These are phyloP conservation scores for Phaffomyces antillensis DNA, from an alignment of 805 yeast species.

Conservation along the genomic window DNA sequence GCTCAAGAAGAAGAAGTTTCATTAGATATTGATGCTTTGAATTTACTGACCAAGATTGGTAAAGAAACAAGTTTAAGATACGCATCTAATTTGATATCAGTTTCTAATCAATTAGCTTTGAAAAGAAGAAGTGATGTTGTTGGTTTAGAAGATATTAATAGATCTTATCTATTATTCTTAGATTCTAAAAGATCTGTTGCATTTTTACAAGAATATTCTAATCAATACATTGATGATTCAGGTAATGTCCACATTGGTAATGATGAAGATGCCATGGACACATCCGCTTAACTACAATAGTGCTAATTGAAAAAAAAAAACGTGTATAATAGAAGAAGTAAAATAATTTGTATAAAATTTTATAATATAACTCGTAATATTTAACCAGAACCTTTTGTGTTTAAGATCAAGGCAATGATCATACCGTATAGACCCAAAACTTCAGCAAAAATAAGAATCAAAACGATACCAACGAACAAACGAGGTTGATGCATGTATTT, in stretches of 20 bases:
- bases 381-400: slow-evolving; percentile 75
- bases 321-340: not conserved
- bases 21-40: slow-evolving; percentile 73
- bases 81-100: slow-evolving; percentile 85
- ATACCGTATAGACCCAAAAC: slow-evolving; percentile 88
- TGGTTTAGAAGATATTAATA: slow-evolving; percentile 76
- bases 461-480: slow-evolving; percentile 82
- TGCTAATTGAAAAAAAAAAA: too few species aligned
- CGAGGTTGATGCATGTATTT: slow-evolving; percentile 84
- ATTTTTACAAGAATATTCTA: slow-evolving; percentile 62
- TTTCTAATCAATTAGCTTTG: slow-evolving; percentile 77
- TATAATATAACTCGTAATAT: not conserved
- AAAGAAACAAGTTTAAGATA: slow-evolving; percentile 86
- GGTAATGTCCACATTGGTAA: slow-evolving; percentile 61
- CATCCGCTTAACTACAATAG: slow-evolving; percentile 18
- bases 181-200: slow-evolving; percentile 88
- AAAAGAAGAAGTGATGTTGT: slow-evolving; percentile 70
- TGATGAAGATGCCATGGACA: slow-evolving; percentile 33
- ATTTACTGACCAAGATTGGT: slow-evolving; percentile 83
- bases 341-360: too few species aligned
- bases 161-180: slow-evolving; percentile 78
- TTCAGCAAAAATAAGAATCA: slow-evolving; percentile 86
- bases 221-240: slow-evolving; percentile 68
- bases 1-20: slow-evolving; percentile 94
- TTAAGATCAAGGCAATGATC: slow-evolving; percentile 89